Evolutionary conservation across 75 land plant genomes (phyloP).

Genomic region (Chamaecyparis obtusa): DNA sequence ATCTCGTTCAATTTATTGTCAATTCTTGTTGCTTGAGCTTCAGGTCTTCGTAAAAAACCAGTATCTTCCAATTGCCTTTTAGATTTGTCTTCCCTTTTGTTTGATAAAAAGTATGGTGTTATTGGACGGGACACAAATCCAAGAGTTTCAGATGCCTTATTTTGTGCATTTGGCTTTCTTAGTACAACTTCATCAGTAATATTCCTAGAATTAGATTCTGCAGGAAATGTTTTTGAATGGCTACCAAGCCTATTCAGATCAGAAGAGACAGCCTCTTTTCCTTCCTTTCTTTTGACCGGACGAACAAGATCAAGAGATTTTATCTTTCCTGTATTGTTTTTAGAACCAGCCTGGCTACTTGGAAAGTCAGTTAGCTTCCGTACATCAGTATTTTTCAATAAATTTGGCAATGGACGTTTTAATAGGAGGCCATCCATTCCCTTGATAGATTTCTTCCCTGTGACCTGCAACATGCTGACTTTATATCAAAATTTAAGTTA

Average conservation of each 20-base stretch:
- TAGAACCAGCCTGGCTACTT: not conserved
- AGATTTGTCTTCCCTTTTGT: not conserved
- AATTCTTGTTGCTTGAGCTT: conserved; percentile 20
- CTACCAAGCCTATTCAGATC: conserved; percentile 1
- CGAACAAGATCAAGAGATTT: conserved; percentile 2
- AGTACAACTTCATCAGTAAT: conserved; percentile 7
- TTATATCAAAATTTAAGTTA: not conserved
- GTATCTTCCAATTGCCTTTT: not conserved
- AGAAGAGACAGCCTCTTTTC: not conserved
- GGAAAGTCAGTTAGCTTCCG: not conserved
- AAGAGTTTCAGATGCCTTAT: not conserved
- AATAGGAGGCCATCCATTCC: conserved; percentile 22
- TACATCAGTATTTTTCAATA: not conserved
- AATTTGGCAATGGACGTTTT: conserved; percentile 2
- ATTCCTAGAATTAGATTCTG: not conserved
- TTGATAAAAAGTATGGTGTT: not conserved
- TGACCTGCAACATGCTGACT: conserved; percentile 38
- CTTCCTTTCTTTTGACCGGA: not conserved
- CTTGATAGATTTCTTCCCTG: conserved; percentile 50
- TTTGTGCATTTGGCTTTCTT: not conserved
- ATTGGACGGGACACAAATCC: not conserved
- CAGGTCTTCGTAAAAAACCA: conserved; percentile 40
- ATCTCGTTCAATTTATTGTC: not conserved
- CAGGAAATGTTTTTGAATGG: not conserved
- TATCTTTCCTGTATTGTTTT: conserved; percentile 3